Base-by-base conservation (phyloP, 2,329 filamentous ascomycete genomes). In the Fusarium penzigii region DNA sequence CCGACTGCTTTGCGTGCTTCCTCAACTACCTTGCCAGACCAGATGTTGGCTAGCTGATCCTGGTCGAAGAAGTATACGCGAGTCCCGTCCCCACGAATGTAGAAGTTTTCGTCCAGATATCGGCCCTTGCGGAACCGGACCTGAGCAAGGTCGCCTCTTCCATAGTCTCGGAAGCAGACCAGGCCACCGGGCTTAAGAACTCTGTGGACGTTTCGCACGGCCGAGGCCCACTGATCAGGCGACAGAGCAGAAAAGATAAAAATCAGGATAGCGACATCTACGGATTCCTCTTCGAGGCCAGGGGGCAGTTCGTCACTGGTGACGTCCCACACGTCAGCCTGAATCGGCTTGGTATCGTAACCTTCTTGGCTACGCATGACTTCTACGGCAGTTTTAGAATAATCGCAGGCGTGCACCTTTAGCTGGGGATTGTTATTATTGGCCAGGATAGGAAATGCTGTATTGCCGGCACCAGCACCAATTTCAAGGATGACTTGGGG, bases 1-100 rank as follows among this genome's bases (percentile, higher is more conserved):
- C 38, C 36, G 4, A 34, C 20, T 29, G 32, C 48, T 39, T 48
- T 29, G 17, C 36, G 36, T 32, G 65, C 65, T 13, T 65, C 58
- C 3, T 52, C 47, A 52, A 46, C 56, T 44, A 53, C 61, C 46
- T 68, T 68, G 34, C 80, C 82, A 20, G 79, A 78, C 93, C 93
- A 97, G 53, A 97, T 93, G 41, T 80, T 71, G 48, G 82, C 80
- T 48, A 99, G 76, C 74, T 99, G 88, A 34, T 92, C 86, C 70
- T 86, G 81, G 51, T 97, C 93, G 67, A 99, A 99, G 72, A 99
- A 99, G 72, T 97, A 99, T 0, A 99, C 94, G 7, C 94, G 83
- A 5, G 94, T 99, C 2, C 94, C 94, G 70, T 99, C 94, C 2
- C 94, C 94, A 34, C 94, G 81, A 42, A 97, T 89, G 70, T 99